Percentiles rank a stretch among this genome's conserved stretches.
Conservation (phyloP, 176 grass and related monocot genomes). For the Phragmites australis region DNA sequence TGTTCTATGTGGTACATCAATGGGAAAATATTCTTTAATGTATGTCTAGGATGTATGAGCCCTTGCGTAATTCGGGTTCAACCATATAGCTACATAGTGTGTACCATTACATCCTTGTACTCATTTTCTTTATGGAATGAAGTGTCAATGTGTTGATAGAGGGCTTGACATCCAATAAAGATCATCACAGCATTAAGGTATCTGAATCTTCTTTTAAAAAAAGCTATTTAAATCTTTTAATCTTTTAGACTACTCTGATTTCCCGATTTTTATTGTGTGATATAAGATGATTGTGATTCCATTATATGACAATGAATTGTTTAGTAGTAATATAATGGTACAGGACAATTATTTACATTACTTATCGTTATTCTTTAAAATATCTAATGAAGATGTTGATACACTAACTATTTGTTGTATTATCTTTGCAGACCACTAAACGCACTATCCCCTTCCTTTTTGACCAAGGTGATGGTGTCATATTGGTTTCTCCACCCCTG, state of each 20-base stretch:
- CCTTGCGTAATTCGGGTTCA: neutral
- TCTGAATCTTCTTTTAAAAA: neutral
- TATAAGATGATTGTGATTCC: neutral
- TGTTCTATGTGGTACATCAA: neutral
- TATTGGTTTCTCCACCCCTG: slow-evolving; percentile 76
- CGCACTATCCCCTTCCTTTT: slow-evolving; percentile 77
- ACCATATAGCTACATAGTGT: too few species aligned
- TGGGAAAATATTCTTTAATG: neutral
- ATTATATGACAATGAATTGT: neutral
- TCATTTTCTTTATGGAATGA: neutral
- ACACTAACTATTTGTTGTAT: neutral
- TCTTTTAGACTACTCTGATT: neutral
- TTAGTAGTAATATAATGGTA: neutral
- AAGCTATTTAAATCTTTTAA: too few species aligned
- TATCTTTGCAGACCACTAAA: slow-evolving; percentile 54
- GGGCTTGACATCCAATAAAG: neutral
- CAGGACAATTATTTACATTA: neutral
- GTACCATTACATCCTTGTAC: neutral
- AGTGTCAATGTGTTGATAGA: neutral
- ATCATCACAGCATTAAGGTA: neutral
- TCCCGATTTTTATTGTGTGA: neutral
- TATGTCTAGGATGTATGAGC: neutral
- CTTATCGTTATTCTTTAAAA: neutral
- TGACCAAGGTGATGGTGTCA: slow-evolving; percentile 72
- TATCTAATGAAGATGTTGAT: neutral